These are phyloP conservation scores for Haplographium delicatum DNA, from an alignment of 495 filamentous ascomycete species.

Conservation along the genomic window DNA sequence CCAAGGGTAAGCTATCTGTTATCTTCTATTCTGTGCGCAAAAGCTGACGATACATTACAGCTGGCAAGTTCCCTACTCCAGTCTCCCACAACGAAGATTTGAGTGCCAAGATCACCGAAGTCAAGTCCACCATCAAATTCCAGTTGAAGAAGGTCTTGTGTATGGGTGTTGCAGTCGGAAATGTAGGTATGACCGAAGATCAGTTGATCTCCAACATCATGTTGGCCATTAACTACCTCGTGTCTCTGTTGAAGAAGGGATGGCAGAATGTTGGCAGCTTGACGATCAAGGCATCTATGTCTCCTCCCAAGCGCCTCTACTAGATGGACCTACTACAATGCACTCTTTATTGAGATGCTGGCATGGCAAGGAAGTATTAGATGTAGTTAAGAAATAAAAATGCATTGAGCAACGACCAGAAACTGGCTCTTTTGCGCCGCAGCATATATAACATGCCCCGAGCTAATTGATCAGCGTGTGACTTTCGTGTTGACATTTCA, in stretches of 20 bases:
- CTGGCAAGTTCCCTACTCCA: constrained; percentile 98
- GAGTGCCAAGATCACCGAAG: constrained; percentile 87
- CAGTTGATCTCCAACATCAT: constrained; percentile 94
- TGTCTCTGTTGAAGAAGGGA: constrained; percentile 98
- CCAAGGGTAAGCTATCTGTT: constrained; percentile 67
- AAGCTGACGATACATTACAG: constrained; percentile 38
- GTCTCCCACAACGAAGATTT: constrained; percentile 95
- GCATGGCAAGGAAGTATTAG: constrained; percentile 9
- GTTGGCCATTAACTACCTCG: constrained; percentile 98
- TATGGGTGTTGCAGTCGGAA: constrained; percentile 97
- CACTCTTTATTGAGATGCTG: constrained; percentile 26
- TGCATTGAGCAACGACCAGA: no score
- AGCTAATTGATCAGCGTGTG: no score
- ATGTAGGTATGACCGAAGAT: constrained; percentile 95
- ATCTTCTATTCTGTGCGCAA: constrained; percentile 12
- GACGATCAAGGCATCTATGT: constrained; percentile 99
- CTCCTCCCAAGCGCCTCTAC: constrained; percentile 92
- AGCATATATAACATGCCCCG: no score
- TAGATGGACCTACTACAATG: constrained; percentile 43
- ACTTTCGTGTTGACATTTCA: no score
- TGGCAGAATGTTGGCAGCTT: constrained; percentile 99
- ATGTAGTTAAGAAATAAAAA: not conserved
- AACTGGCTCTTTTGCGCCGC: not conserved
- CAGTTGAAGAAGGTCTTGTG: constrained; percentile 99
- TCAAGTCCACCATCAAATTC: constrained; percentile 99